Evolutionary conservation across 2,329 filamentous ascomycete genomes (phyloP).

Genomic region (Cladosporium sp.): DNA sequence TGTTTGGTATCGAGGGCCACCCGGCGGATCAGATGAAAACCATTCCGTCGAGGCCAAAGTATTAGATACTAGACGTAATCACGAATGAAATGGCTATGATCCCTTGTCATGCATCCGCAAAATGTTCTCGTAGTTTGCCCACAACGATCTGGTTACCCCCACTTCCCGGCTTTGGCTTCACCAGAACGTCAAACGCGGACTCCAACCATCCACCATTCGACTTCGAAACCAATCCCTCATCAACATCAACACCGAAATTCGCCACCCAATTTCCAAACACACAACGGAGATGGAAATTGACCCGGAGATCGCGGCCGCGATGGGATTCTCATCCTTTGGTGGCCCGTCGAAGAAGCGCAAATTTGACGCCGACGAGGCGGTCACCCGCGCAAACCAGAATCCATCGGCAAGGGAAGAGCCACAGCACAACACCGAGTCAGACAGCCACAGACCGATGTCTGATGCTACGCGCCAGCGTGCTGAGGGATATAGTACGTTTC

Average conservation of each 20-base stretch:
- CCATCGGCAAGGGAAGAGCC: not conserved
- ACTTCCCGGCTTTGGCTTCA: too few species aligned
- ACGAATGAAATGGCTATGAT: not conserved
- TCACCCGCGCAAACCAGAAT: conserved; percentile 31
- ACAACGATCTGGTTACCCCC: too few species aligned
- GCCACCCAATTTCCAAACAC: not conserved
- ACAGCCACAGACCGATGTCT: conserved; percentile 21
- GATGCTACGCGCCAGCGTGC: conserved; percentile 15
- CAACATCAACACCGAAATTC: too few species aligned
- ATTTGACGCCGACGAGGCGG: conserved; percentile 50
- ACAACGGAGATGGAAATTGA: conserved; percentile 5
- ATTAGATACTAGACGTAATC: conserved; percentile 12
- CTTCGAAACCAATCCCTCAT: too few species aligned
- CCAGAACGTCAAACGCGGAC: too few species aligned
- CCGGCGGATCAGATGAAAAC: conserved; percentile 40
- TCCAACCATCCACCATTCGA: too few species aligned
- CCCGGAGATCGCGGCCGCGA: conserved; percentile 52
- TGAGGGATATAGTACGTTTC: conserved; percentile 33
- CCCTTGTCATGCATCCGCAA: too few species aligned
- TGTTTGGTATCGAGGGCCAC: conserved; percentile 41
- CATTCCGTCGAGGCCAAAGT: conserved; percentile 43
- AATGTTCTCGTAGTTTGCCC: too few species aligned
- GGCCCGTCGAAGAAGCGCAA: conserved; percentile 55
- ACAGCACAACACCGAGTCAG: not conserved
- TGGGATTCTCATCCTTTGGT: conserved; percentile 72